phyloP scores from a whole-genome alignment of 164 flowering plant genomes.

The Kalanchoe fedtschenkoi region DNA sequence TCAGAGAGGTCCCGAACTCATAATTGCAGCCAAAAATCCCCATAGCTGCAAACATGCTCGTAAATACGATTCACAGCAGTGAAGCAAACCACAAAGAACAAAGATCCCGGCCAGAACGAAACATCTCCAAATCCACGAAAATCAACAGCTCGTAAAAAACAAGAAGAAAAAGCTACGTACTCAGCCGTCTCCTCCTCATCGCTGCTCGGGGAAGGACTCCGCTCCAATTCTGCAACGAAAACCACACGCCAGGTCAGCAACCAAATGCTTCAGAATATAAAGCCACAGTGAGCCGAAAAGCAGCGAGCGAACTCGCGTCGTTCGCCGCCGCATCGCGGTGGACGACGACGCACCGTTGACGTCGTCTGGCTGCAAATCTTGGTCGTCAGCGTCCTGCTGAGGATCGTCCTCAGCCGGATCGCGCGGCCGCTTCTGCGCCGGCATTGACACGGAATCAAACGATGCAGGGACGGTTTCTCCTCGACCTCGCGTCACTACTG shows the following conservation, averaged over 20 bases:
- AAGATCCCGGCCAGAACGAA: neutral
- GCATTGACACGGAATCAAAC: conserved; percentile 21
- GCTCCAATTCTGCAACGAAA: conserved; percentile 30
- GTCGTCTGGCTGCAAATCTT: conserved; percentile 8
- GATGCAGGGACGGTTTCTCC: neutral
- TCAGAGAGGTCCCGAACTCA: neutral
- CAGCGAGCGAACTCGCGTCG: no score
- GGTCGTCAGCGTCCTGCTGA: conserved; percentile 5
- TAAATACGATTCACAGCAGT: neutral
- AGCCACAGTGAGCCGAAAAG: neutral
- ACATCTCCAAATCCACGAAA: neutral
- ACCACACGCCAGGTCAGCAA: neutral
- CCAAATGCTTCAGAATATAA: neutral
- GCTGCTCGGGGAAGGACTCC: conserved; percentile 28
- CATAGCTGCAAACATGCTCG: neutral
- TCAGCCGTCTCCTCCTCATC: conserved; percentile 25
- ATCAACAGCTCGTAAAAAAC: neutral
- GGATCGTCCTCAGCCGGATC: conserved; percentile 20
- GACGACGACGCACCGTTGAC: conserved; percentile 10
- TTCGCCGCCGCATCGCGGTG: neutral
- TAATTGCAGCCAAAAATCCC: neutral
- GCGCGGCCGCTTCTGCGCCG: conserved; percentile 24
- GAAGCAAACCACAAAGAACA: neutral
- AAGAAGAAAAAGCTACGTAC: conserved; percentile 20
- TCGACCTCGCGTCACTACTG: neutral